Evolutionary conservation across 129 eudicot species (phyloP), one percentile per base, ranked within the genome.

Genomic region (Solidago caesia): DNA sequence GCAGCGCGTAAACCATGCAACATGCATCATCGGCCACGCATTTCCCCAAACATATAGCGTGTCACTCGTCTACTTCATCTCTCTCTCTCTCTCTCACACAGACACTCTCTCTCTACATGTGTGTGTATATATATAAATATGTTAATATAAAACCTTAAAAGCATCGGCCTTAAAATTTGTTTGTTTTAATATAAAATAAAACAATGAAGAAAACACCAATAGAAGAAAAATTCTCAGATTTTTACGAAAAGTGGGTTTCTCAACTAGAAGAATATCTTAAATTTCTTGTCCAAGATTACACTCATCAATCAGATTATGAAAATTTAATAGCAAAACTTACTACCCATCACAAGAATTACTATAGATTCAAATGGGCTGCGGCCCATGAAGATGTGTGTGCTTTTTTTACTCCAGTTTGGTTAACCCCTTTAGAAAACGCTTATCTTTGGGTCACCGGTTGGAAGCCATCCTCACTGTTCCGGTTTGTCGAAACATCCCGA

Each of bases 371-470:
- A 72, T 92, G 97, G 97, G 89, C 94, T 5, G 72, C 85, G 0
- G 97, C 96, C 68, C 89, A 78, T 0, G 88, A 89, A 29, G 91
- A 92, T 57, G 87, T 89, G 0, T 61, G 89, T 8, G 81, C 89
- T 2, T 87, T 92, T 48, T 92, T 85, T 73, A 7, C 81, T 0
- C 89, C 96, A 0, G 78, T 64, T 0, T 92, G 96, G 97, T 43
- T 85, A 5, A 87, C 77, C 73, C 96, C 91, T 0, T 47, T 87
- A 0, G 96, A 92, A 75, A 80, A 44, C 42, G 86, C 89, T 0
- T 79, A 73, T 16, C 82, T 72, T 0, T 92, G 98, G 98, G 79
- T 86, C 70, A 93, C 98, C 1, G 98, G 96, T 0, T 93, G 98
- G 98, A 93, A 93, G 73, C 98, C 98, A 1, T 88, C 92, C 0